A percentile compares a stretch with the other conserved stretches of the same genome.
phyloP scores from a whole-genome alignment of 805 yeast genomes.

The Lachancea sp. region DNA sequence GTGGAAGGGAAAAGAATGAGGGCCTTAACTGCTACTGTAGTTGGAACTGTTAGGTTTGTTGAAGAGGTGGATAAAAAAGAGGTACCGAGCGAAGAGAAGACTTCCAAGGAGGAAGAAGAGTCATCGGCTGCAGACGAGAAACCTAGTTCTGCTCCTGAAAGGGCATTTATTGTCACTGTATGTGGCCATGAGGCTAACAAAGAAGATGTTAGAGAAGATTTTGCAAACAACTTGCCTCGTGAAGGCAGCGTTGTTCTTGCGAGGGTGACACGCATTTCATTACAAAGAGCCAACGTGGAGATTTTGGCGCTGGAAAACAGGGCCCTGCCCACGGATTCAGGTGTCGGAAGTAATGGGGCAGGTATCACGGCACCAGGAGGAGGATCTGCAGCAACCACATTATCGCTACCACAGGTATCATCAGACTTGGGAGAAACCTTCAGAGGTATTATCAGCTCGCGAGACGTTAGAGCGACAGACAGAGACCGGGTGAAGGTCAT shows the following conservation, averaged over 20 bases:
- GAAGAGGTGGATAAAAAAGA: conserved; percentile 23
- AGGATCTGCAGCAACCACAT: conserved; percentile 47
- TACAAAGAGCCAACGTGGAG: conserved; percentile 71
- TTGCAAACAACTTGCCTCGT: conserved; percentile 57
- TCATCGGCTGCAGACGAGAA: background rate
- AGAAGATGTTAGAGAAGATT: conserved; percentile 19
- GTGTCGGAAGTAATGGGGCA: conserved; percentile 54
- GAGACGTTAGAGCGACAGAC: conserved; percentile 87
- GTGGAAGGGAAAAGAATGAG: conserved; percentile 36
- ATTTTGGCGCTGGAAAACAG: conserved; percentile 63
- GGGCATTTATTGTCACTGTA: conserved; percentile 11
- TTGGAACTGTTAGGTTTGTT: conserved; percentile 45
- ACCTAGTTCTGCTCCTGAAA: conserved; percentile 5
- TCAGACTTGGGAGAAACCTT: conserved; percentile 81
- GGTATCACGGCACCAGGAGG: conserved; percentile 41
- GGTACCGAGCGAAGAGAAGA: conserved; percentile 9
- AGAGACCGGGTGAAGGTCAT: conserved; percentile 77
- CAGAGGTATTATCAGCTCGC: conserved; percentile 77
- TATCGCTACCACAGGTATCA: conserved; percentile 42
- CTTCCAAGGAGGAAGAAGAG: background rate
- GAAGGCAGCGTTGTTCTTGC: conserved; percentile 82
- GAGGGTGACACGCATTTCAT: conserved; percentile 58
- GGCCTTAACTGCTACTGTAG: conserved; percentile 49
- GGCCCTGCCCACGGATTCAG: conserved; percentile 52
- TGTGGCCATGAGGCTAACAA: conserved; percentile 5